phyloP scores from a whole-genome alignment of 2,329 filamentous ascomycete species.

The Xylaria sp. region DNA sequence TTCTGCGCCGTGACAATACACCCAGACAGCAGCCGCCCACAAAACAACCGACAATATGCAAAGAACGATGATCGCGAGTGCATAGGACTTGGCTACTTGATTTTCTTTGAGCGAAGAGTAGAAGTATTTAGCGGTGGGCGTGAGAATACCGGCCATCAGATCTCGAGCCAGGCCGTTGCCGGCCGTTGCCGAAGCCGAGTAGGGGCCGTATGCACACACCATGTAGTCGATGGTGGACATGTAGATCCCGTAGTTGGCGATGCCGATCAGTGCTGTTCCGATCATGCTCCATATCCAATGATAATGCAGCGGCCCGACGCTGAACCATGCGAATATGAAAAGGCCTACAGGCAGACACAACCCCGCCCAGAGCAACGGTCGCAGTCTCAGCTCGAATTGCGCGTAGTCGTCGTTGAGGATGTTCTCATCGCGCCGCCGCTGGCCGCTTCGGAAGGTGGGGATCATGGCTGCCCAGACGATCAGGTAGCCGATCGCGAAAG shows the following conservation, averaged over 20 bases:
- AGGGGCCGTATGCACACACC: slow-evolving; percentile 74
- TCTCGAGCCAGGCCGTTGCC: slow-evolving; percentile 75
- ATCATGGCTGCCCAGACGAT: slow-evolving; percentile 69
- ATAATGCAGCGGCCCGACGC: slow-evolving; percentile 57
- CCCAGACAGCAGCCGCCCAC: slow-evolving; percentile 64
- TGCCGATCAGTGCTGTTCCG: slow-evolving; percentile 69
- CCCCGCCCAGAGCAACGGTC: slow-evolving; percentile 67
- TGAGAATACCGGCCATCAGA: slow-evolving; percentile 73
- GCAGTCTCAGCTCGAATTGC: slow-evolving; percentile 70
- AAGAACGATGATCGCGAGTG: slow-evolving; percentile 66
- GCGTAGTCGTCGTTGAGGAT: slow-evolving; percentile 64
- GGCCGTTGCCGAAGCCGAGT: slow-evolving; percentile 73
- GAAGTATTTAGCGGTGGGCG: slow-evolving; percentile 69
- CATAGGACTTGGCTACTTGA: slow-evolving; percentile 59
- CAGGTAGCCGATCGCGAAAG: slow-evolving; percentile 64
- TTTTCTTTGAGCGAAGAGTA: slow-evolving; percentile 58
- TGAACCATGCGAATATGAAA: slow-evolving; percentile 73
- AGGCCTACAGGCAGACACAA: slow-evolving; percentile 70
- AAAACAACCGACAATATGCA: slow-evolving; percentile 62
- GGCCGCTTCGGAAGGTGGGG: slow-evolving; percentile 59
- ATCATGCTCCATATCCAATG: slow-evolving; percentile 74
- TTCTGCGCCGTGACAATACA: slow-evolving; percentile 61
- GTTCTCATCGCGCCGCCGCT: slow-evolving; percentile 56
- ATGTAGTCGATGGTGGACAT: slow-evolving; percentile 77
- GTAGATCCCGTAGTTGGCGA: slow-evolving; percentile 73